A percentile compares a stretch with the other conserved stretches of the same genome.
phyloP scores from a whole-genome alignment of 2,329 filamentous ascomycete genomes.

The Akanthomyces dipterigenus region DNA sequence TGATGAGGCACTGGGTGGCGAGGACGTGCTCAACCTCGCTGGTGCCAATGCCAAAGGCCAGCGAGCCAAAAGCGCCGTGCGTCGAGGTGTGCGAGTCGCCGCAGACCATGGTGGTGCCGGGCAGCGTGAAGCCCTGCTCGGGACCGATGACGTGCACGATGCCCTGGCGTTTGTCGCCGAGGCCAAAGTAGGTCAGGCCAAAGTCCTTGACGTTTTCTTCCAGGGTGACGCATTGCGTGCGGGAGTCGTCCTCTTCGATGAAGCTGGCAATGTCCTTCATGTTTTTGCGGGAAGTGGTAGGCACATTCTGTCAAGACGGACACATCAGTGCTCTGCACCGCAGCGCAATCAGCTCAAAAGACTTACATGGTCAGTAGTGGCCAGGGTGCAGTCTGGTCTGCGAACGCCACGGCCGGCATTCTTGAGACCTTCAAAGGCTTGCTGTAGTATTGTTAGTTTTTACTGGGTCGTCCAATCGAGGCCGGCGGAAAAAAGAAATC shows the following conservation, averaged over 20 bases:
- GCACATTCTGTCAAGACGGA: conserved; percentile 66
- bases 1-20: conserved; percentile 91
- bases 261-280: conserved; percentile 93
- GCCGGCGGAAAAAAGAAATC: not conserved
- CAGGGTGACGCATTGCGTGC: conserved; percentile 88
- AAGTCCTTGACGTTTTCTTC: conserved; percentile 98
- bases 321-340: not conserved
- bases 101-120: conserved; percentile 93
- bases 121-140: conserved; percentile 96
- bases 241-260: conserved; percentile 89
- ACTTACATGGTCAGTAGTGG: conserved; percentile 91
- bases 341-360: not conserved
- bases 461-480: conserved; percentile 8
- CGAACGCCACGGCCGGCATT: conserved; percentile 84
- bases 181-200: conserved; percentile 92
- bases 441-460: conserved; percentile 40
- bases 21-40: conserved; percentile 98
- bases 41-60: conserved; percentile 96
- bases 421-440: conserved; percentile 93
- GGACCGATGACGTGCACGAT: conserved; percentile 98
- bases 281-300: conserved; percentile 81
- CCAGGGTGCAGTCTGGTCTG: conserved; percentile 92
- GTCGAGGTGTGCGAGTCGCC: conserved; percentile 98
- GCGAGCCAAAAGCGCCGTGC: conserved; percentile 89
- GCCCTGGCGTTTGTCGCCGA: conserved; percentile 92